A percentile compares a stretch with the other conserved stretches of the same genome.
phyloP scores from a whole-genome alignment of 495 filamentous ascomycete species.

The Tuber aestivum region DNA sequence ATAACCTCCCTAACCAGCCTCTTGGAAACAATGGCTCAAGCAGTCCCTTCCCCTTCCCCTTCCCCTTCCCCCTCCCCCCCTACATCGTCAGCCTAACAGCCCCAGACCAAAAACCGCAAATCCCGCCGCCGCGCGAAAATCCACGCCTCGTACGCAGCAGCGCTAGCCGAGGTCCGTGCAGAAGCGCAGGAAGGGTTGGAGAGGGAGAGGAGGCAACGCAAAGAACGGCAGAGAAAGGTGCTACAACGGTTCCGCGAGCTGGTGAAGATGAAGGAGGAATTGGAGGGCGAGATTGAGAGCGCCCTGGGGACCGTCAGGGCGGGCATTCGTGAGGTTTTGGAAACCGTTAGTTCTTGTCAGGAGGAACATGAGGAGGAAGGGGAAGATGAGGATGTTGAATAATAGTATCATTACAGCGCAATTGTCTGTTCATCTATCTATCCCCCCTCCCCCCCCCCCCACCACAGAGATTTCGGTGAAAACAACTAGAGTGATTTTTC shows the following conservation, averaged over 20 bases:
- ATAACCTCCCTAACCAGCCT: not conserved
- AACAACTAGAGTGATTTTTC: not conserved
- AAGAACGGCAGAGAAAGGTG: not conserved
- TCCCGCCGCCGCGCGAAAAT: not conserved
- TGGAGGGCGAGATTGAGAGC: not conserved
- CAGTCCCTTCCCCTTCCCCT: not conserved
- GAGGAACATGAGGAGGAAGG: not conserved
- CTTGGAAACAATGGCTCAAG: not conserved
- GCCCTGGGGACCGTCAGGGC: not conserved
- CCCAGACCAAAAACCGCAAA: not conserved
- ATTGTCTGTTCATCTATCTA: no score
- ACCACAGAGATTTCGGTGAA: no score
- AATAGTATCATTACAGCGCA: no score
- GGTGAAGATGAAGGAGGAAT: not conserved
- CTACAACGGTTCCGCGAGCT: not conserved
- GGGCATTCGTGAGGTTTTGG: not conserved
- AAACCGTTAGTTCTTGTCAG: not conserved
- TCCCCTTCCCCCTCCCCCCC: no score
- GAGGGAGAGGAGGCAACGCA: not conserved
- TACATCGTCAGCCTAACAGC: not conserved
- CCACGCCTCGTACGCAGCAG: not conserved
- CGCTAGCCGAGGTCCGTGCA: not conserved
- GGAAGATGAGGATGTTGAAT: no score
- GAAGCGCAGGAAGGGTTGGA: not conserved
- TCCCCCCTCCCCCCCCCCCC: no score